A percentile compares a stretch with the other conserved stretches of the same genome.
Conservation (phyloP, 306 rosid species). For the Acmispon strigosus region DNA sequence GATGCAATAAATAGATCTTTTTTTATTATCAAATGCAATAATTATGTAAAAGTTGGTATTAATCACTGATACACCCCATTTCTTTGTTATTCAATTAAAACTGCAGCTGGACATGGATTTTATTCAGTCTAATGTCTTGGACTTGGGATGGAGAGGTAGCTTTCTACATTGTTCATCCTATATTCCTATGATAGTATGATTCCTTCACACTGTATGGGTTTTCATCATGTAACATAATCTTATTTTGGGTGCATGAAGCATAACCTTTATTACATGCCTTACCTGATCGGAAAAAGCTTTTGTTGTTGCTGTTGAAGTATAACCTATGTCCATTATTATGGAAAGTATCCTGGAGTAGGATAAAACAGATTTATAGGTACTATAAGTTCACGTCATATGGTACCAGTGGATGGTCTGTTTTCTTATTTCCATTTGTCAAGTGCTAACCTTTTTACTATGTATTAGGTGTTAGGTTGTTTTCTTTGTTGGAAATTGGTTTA, state of each 20-base stretch:
- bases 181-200: not conserved
- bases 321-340: not conserved
- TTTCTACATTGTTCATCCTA: not conserved
- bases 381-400: not conserved
- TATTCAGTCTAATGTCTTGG: slow-evolving; percentile 57
- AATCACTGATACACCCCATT: slow-evolving; percentile 18
- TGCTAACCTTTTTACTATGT: not conserved
- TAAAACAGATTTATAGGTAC: not conserved
- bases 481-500: not conserved
- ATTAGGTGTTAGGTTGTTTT: not conserved
- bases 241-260: not conserved
- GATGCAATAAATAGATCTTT: not conserved
- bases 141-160: slow-evolving; percentile 71
- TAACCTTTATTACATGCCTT: not conserved
- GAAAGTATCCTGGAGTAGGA: not conserved
- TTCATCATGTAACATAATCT: slow-evolving; percentile 4
- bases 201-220: not conserved
- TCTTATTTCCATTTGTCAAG: not conserved
- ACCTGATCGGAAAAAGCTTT: no score
- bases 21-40: slow-evolving; percentile 4
- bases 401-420: not conserved
- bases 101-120: slow-evolving; percentile 81
- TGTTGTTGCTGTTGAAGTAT: not conserved
- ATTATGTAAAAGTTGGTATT: slow-evolving; percentile 8
- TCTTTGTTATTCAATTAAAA: slow-evolving; percentile 27